Percentiles rank a stretch among this genome's conserved stretches.
Conservation (phyloP, 1,284 basidiomycete species). For the Neolentinus lepideus region DNA sequence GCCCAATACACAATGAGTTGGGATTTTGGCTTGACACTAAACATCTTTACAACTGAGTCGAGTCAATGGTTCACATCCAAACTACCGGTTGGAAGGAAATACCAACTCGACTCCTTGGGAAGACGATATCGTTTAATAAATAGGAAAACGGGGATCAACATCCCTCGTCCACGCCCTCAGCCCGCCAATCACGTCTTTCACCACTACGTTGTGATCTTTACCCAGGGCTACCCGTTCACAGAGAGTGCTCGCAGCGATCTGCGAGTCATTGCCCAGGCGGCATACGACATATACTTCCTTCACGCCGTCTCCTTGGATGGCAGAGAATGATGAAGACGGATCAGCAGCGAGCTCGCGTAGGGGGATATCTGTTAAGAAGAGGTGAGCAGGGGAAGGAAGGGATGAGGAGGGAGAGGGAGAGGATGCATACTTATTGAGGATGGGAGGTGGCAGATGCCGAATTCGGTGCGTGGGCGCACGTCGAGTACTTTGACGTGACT, state of each 20-base stretch:
- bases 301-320: neutral
- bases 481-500: conserved; percentile 58
- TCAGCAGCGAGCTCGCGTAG: conserved; percentile 52
- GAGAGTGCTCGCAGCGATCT: conserved; percentile 75
- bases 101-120: no score
- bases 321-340: conserved; percentile 26
- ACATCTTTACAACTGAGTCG: no score
- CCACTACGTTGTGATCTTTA: neutral
- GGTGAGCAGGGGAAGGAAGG: neutral
- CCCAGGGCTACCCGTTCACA: conserved; percentile 22
- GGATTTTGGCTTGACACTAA: no score
- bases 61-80: no score
- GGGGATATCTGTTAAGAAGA: conserved; percentile 53
- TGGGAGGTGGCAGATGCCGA: conserved; percentile 79
- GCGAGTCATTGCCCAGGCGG: conserved; percentile 90
- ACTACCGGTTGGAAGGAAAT: no score
- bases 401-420: neutral
- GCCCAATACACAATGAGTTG: no score
- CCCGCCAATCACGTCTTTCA: conserved; percentile 72
- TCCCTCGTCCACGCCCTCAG: conserved; percentile 69
- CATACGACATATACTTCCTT: conserved; percentile 59
- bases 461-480: conserved; percentile 79
- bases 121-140: conserved; percentile 46
- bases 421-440: conserved; percentile 67
- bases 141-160: conserved; percentile 69